Evolutionary conservation across 2,329 filamentous ascomycete species (phyloP), one percentile per base, ranked within the genome.

Genomic region (Plectosphaerella cucumerina): DNA sequence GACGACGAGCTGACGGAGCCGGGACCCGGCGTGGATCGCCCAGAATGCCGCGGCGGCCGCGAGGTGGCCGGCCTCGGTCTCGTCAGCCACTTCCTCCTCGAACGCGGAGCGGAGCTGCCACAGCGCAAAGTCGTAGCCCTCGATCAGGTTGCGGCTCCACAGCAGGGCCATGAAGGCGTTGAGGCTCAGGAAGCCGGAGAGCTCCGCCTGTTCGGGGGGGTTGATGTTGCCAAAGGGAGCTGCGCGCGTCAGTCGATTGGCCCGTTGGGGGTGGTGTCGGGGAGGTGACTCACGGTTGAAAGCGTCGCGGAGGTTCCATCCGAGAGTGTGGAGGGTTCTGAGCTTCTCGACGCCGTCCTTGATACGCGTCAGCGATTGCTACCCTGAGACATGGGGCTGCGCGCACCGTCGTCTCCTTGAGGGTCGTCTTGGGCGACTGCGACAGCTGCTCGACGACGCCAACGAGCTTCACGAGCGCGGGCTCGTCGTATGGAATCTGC

Each of bases 101-200:
- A 56, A 53, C 2, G 55, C 49, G 15, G 50, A 41, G 20, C 55
- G 53, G 5, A 56, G 44, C 15, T 56, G 55, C 42, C 47, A 51
- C 17, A 55, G 18, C 6, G 53, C 55, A 18, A 48, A 42, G 49
- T 53, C 49, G 41, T 51, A 47, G 44, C 53, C 53, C 47, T 53
- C 46, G 15, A 55, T 31, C 18, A 56, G 50, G 41, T 49, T 49
- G 39, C 54, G 53, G 23, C 50, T 55, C 53, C 53, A 56, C 12
- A 56, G 51, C 8, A 56, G 49, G 4, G 55, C 49, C 22, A 51
- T 53, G 26, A 56, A 56, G 14, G 50, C 53, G 42, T 55, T 53
- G 12, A 55, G 46, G 20, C 47, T 56, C 17, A 55, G 20, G 46
- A 49, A 55, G 20, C 44, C 21, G n/a, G 35, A 20, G 21, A 42